Evolutionary conservation across 768 basidiomycete species (phyloP), one percentile per base, ranked within the genome.

Genomic region (Mycena vulgaris): DNA sequence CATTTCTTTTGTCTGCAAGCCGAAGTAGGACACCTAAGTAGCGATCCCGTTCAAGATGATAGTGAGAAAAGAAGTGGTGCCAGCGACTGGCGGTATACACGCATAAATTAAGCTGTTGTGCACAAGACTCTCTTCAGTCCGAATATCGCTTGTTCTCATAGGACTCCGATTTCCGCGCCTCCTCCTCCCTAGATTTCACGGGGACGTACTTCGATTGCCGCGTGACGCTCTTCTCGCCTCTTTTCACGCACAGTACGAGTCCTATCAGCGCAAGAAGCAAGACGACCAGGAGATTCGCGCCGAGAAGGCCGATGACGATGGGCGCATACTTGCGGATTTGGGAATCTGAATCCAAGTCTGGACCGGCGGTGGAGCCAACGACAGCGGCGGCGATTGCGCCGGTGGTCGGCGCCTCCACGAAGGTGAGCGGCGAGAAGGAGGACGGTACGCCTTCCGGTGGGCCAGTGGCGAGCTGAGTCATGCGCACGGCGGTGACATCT

Each of bases 231-330:
- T 19, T 61, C 23, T 47, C 33, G 9, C 31, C 40, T 5, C 55
- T 2, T 21, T 65, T 65, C 5, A 71, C 51, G n/a, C 61, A 71
- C 6, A 62, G 21, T 17, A 51, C 30, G 8, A 63, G 13, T 9
- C 65, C 60, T 13, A 71, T 14, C 9, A 30, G 60, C 19, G 53
- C 39, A 21, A 71, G 60, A n/a, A 63, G 40, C 4, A 68, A 11
- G 5, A 63, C 19, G 9, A 71, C 35, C 17, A 71, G 13, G 11
- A 72, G 39, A 30, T 63, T 68, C 21, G 60, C 70, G 5, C 53
- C 37, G 8, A 72, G 61, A 2, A 72, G 52, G n/a, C 70, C 70
- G 27, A 72, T 63, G 25, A 68, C 21, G 28, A 68, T 53, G 21
- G 47, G 61, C 13, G 47, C 62, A 48, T 66, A 72, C 27, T 72